Evolutionary conservation across 140 eudicot genomes (phyloP).

Genomic region (Senecio squalidus): DNA sequence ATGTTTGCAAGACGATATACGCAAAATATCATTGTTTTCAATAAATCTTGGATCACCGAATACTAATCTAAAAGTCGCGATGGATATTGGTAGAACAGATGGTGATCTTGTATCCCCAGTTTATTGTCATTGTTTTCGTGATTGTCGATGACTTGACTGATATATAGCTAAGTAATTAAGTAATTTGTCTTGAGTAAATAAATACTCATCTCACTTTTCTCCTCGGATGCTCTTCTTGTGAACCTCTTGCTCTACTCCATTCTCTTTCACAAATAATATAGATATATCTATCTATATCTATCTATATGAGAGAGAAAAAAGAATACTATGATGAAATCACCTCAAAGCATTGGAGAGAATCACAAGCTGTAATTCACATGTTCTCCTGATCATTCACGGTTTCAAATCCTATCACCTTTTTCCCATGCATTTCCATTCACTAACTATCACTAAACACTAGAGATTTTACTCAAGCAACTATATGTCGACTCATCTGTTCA

Average conservation of each 20-base stretch:
- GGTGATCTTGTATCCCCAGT: too few relatives aligned
- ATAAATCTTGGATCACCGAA: too few relatives aligned
- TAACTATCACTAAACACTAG: constrained; percentile 16
- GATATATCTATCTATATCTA: not conserved
- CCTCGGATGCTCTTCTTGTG: constrained; percentile 38
- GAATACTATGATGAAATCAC: constrained; percentile 27
- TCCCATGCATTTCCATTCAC: constrained; percentile 55
- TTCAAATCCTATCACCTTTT: constrained; percentile 45
- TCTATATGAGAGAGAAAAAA: not conserved
- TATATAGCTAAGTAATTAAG: constrained; percentile 10
- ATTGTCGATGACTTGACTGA: constrained; percentile 4
- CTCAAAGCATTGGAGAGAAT: constrained; percentile 50
- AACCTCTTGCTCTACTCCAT: constrained; percentile 4
- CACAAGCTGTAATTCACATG: constrained; percentile 86
- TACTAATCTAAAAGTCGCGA: too few relatives aligned
- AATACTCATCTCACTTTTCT: constrained; percentile 14
- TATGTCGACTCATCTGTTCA: constrained; percentile 6
- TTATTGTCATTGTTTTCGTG: not conserved
- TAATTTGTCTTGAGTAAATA: constrained; percentile 16
- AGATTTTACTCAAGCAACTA: not conserved
- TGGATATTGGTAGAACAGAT: not conserved
- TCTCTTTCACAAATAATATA: constrained; percentile 1
- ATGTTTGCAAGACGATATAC: too few relatives aligned
- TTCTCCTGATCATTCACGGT: constrained; percentile 47
- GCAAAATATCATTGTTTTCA: too few relatives aligned